A percentile compares a stretch with the other conserved stretches of the same genome.
Evolutionary conservation across 1,284 basidiomycete genomes (phyloP).

Genomic region (Rhodotorula mucilaginosa): DNA sequence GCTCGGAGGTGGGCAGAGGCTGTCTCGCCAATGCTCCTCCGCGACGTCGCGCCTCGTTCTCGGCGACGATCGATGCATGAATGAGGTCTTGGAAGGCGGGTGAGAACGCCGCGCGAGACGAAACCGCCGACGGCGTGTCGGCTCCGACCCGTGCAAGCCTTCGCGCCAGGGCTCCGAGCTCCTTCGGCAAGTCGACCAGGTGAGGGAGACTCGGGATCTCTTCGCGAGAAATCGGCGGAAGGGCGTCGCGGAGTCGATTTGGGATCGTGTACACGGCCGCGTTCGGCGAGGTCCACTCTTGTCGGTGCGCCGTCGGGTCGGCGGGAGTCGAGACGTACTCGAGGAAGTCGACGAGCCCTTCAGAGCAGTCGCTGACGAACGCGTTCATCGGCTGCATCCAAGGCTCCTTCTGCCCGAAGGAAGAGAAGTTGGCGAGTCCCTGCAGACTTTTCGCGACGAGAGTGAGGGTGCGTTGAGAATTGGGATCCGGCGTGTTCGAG

Average conservation of each 20-base stretch:
- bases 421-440: constrained; percentile 45
- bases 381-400: constrained; percentile 47
- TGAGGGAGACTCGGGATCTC: constrained; percentile 45
- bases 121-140: constrained; percentile 19
- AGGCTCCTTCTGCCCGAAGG: constrained; percentile 47
- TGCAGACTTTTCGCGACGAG: constrained; percentile 45
- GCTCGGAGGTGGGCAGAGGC: too few species aligned
- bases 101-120: constrained; percentile 6
- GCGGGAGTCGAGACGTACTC: constrained; percentile 37
- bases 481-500: constrained; percentile 35
- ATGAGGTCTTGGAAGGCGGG: constrained; percentile 22
- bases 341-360: constrained; percentile 43
- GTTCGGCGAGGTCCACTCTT: constrained; percentile 44
- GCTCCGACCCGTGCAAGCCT: background rate
- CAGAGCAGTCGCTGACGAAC: constrained; percentile 43
- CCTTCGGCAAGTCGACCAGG: constrained; percentile 43
- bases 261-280: constrained; percentile 42
- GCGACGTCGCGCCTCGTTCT: constrained; percentile 28
- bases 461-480: constrained; percentile 43
- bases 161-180: constrained; percentile 39
- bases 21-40: constrained; percentile 21
- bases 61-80: constrained; percentile 27
- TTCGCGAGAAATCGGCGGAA: constrained; percentile 40
- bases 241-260: constrained; percentile 31
- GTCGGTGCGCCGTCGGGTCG: constrained; percentile 17